Percentiles rank a stretch among this genome's conserved stretches.
Evolutionary conservation across 257 asterid genomes (phyloP).

Genomic region (Solanum raphanifolium): DNA sequence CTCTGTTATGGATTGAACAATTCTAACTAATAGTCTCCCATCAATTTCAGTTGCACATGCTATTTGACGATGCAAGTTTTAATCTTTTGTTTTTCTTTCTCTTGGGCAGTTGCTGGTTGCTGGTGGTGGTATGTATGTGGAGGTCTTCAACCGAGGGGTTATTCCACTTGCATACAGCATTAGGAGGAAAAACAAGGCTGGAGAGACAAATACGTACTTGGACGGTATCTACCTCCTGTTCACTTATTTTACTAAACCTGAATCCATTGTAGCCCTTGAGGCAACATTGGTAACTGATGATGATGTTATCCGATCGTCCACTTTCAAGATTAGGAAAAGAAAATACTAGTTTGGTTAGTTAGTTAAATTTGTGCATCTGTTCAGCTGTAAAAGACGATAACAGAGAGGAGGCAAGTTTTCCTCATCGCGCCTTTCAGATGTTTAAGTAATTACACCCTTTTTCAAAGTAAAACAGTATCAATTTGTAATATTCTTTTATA

Average conservation of each 20-base stretch:
- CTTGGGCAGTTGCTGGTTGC: constrained; percentile 70
- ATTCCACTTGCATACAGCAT: constrained; percentile 89
- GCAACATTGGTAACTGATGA: constrained; percentile 55
- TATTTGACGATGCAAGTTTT: neutral
- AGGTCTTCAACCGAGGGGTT: constrained; percentile 91
- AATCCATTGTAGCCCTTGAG: constrained; percentile 36
- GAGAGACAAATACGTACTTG: constrained; percentile 83
- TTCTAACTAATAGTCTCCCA: neutral
- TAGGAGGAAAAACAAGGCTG: constrained; percentile 73
- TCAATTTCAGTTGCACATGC: neutral
- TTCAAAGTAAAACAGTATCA: neutral
- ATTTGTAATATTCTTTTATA: neutral
- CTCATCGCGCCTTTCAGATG: neutral
- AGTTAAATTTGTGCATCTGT: neutral
- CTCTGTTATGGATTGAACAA: neutral
- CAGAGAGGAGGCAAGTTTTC: neutral
- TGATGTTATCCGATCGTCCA: constrained; percentile 64
- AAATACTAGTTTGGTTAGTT: constrained; percentile 16
- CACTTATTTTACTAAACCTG: constrained; percentile 91
- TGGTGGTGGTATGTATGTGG: constrained; percentile 96
- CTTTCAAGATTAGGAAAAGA: constrained; percentile 80
- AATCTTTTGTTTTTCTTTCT: neutral
- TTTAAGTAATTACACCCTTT: neutral
- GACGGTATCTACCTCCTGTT: constrained; percentile 92
- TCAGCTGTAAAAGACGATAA: constrained; percentile 3